Percentiles rank a stretch among this genome's conserved stretches.
These are phyloP conservation scores for Pythium aquatile DNA, from an alignment of 352 stramenopile species.

Conservation along the genomic window DNA sequence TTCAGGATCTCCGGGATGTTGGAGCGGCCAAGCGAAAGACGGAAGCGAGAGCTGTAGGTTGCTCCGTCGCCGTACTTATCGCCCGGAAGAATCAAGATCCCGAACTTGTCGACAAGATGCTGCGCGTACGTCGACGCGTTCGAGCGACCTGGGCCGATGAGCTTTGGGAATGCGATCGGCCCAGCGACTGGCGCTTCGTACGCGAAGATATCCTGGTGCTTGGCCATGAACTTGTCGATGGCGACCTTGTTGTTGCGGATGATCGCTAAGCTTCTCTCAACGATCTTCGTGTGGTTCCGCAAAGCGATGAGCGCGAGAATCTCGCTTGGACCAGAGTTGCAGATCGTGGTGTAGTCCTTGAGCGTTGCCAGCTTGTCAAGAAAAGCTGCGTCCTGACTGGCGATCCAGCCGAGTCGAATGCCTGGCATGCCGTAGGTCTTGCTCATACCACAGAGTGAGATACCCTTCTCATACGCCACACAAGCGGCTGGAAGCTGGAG, in stretches of 20 bases:
- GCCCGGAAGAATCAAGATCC: conserved; percentile 40
- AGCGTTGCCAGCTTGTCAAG: conserved; percentile 35
- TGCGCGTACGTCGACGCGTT: conserved; percentile 27
- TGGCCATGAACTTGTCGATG: conserved; percentile 38
- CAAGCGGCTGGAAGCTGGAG: conserved; percentile 32
- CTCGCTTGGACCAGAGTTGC: conserved; percentile 49
- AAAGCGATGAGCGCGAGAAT: conserved; percentile 60
- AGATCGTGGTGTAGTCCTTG: conserved; percentile 82
- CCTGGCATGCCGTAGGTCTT: conserved; percentile 58
- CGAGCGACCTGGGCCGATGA: conserved; percentile 10
- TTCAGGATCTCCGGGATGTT: conserved; percentile 34
- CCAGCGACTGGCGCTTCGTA: conserved; percentile 33
- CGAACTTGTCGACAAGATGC: conserved; percentile 29
- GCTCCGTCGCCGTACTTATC: conserved; percentile 31
- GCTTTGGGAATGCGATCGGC: conserved; percentile 40
- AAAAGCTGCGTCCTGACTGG: conserved; percentile 33
- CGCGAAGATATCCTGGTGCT: conserved; percentile 35
- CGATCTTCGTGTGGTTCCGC: conserved; percentile 29
- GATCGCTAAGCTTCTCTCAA: conserved; percentile 34
- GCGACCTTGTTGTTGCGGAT: conserved; percentile 21
- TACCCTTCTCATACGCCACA: conserved; percentile 43
- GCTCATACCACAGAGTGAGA: conserved; percentile 56
- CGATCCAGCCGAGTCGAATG: conserved; percentile 61
- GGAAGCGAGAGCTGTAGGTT: conserved; percentile 29
- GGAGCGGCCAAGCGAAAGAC: conserved; percentile 31